phyloP scores from a whole-genome alignment of 768 basidiomycete genomes.

The Rhizopogon vulgaris region DNA sequence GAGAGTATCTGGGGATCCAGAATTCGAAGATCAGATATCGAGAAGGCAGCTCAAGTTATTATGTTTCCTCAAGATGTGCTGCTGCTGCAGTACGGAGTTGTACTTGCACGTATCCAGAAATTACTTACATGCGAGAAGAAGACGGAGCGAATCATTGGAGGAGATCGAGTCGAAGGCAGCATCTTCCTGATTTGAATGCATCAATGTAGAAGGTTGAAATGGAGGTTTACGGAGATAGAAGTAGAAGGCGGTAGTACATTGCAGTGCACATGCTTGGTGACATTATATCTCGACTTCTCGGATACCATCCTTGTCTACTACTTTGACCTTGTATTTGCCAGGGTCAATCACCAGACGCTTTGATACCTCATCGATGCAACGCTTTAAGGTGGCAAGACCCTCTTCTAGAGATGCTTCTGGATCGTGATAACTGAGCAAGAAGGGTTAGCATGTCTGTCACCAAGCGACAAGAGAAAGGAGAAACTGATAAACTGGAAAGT shows the following conservation, averaged over 20 bases:
- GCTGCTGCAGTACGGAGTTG: slow-evolving; percentile 9
- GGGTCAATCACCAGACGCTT: slow-evolving; percentile 78
- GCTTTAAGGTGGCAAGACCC: slow-evolving; percentile 74
- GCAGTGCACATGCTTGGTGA: neutral
- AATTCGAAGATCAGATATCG: slow-evolving; percentile 43
- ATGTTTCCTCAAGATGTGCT: slow-evolving; percentile 3
- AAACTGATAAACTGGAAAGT: neutral
- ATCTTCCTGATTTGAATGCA: slow-evolving; percentile 12
- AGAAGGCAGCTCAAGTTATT: slow-evolving; percentile 22
- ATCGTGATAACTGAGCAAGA: slow-evolving; percentile 69
- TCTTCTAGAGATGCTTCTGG: slow-evolving; percentile 82
- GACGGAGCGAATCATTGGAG: slow-evolving; percentile 49
- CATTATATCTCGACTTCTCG: slow-evolving; percentile 68
- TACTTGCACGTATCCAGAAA: slow-evolving; percentile 29
- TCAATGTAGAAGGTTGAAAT: neutral
- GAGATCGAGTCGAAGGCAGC: slow-evolving; percentile 37
- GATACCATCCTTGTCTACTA: slow-evolving; percentile 89
- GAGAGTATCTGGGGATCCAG: slow-evolving; percentile 57
- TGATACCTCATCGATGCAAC: slow-evolving; percentile 85
- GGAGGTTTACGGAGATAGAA: neutral
- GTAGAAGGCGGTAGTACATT: neutral
- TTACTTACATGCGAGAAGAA: slow-evolving; percentile 43
- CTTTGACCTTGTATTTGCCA: slow-evolving; percentile 79
- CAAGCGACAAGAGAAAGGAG: neutral
- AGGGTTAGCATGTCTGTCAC: slow-evolving; percentile 4